These are phyloP conservation scores for Podila verticillata DNA, from an alignment of 192 early-diverging fungal species.

Conservation along the genomic window DNA sequence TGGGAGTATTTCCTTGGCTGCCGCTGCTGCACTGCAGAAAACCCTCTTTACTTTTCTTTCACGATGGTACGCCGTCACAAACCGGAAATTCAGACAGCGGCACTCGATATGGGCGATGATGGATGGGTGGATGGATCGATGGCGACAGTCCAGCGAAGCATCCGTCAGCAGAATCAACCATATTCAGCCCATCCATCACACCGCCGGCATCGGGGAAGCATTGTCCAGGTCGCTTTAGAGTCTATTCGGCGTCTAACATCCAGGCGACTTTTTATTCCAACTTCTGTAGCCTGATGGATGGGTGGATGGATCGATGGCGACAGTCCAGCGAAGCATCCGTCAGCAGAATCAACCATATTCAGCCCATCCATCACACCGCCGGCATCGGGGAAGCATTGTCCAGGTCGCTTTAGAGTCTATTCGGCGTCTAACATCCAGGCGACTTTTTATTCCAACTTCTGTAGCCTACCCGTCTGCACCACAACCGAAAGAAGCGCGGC, in stretches of 20 bases:
- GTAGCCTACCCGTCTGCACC: slow-evolving; percentile 83
- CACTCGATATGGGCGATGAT: neutral
- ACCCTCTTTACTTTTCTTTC: slow-evolving; percentile 12
- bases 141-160: neutral
- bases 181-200: neutral
- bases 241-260: neutral
- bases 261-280: no score
- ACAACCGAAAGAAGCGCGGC: slow-evolving; percentile 97
- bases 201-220: neutral
- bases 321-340: neutral
- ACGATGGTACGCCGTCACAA: neutral
- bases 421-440: neutral
- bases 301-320: neutral
- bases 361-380: neutral
- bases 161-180: neutral
- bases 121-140: neutral
- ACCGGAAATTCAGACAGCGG: neutral
- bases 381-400: no score
- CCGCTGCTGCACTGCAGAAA: neutral
- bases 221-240: no score
- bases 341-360: neutral
- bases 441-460: no score
- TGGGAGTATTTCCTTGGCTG: neutral
- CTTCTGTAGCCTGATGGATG: no score
- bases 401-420: no score